Percentiles rank a stretch among this genome's conserved stretches.
Evolutionary conservation across 805 yeast species (phyloP).

Genomic region (Yamadazyma nakazawae): DNA sequence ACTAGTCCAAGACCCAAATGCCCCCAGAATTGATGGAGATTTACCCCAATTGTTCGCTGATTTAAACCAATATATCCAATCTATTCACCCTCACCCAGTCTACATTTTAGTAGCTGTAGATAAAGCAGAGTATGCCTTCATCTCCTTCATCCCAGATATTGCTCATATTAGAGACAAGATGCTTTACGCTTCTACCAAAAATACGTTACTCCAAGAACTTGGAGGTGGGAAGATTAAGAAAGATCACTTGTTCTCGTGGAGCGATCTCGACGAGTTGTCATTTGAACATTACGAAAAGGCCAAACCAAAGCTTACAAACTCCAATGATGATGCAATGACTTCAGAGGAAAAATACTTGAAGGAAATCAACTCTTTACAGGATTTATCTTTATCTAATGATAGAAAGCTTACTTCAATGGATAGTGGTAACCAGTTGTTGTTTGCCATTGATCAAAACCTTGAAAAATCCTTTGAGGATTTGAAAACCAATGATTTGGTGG

Average conservation of each 20-base stretch:
- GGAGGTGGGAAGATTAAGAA: slow-evolving; percentile 58
- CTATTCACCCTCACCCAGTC: slow-evolving; percentile 33
- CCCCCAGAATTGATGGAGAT: slow-evolving; percentile 12
- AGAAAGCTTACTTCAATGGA: slow-evolving; percentile 38
- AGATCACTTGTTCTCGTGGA: slow-evolving; percentile 42
- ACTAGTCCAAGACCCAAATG: slow-evolving; percentile 28
- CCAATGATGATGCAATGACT: slow-evolving; percentile 40
- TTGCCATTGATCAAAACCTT: slow-evolving; percentile 24
- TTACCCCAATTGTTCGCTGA: slow-evolving; percentile 17
- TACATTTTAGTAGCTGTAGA: slow-evolving; percentile 27
- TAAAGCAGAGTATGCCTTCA: slow-evolving; percentile 43
- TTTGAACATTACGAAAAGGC: slow-evolving; percentile 40
- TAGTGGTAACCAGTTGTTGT: slow-evolving; percentile 19
- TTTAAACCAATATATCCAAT: slow-evolving; percentile 20
- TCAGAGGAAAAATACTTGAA: slow-evolving; percentile 54
- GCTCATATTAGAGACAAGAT: slow-evolving; percentile 82
- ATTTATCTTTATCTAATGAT: slow-evolving; percentile 22
- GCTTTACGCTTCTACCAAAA: slow-evolving; percentile 91
- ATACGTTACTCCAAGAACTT: slow-evolving; percentile 67
- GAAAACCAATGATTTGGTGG: slow-evolving; percentile 27
- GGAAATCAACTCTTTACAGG: slow-evolving; percentile 38
- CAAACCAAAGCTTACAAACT: slow-evolving; percentile 13
- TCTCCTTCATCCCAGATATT: slow-evolving; percentile 82
- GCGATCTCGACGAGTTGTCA: slow-evolving; percentile 54
- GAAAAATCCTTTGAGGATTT: slow-evolving; percentile 23